phyloP scores from a whole-genome alignment of 106 monocot genomes.

The Platanthera zijinensis region DNA sequence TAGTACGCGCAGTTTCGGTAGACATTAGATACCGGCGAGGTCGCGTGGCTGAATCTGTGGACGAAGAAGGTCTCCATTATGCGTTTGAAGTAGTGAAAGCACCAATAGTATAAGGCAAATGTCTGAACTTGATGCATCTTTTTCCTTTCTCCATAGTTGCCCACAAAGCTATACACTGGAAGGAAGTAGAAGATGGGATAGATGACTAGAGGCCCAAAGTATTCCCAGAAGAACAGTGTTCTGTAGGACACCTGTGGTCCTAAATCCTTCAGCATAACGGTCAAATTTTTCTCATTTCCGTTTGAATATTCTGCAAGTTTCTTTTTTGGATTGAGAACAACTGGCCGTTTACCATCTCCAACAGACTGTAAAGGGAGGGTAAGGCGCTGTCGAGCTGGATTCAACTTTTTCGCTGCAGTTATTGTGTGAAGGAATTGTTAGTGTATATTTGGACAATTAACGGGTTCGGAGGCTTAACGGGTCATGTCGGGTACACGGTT shows the following conservation, averaged over 20 bases:
- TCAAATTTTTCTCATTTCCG: conserved; percentile 36
- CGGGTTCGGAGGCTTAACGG: too few species aligned
- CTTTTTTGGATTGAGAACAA: conserved; percentile 56
- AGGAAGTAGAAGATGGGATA: conserved; percentile 85
- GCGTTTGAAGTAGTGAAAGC: conserved; percentile 87
- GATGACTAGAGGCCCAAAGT: conserved; percentile 75
- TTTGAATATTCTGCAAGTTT: conserved; percentile 56
- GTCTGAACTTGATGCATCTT: conserved; percentile 70
- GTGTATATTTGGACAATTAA: too few species aligned
- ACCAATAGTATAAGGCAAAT: conserved; percentile 84
- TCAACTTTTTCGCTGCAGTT: conserved; percentile 60
- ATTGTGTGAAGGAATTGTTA: background rate
- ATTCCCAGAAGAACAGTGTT: conserved; percentile 92
- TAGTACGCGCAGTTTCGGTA: conserved; percentile 89
- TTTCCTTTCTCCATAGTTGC: conserved; percentile 41
- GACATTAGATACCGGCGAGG: conserved; percentile 84
- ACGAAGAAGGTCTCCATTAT: conserved; percentile 95
- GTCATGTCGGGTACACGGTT: too few species aligned
- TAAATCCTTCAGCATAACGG: conserved; percentile 83
- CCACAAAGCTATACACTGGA: conserved; percentile 78
- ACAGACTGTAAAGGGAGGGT: conserved; percentile 59
- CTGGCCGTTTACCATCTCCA: conserved; percentile 29
- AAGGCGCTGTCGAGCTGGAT: conserved; percentile 84
- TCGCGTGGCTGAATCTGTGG: conserved; percentile 91
- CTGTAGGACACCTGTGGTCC: conserved; percentile 71